Evolutionary conservation across 495 filamentous ascomycete genomes (phyloP), one percentile per base, ranked within the genome.

Genomic region (Hypoxylon lienhwacheense): DNA sequence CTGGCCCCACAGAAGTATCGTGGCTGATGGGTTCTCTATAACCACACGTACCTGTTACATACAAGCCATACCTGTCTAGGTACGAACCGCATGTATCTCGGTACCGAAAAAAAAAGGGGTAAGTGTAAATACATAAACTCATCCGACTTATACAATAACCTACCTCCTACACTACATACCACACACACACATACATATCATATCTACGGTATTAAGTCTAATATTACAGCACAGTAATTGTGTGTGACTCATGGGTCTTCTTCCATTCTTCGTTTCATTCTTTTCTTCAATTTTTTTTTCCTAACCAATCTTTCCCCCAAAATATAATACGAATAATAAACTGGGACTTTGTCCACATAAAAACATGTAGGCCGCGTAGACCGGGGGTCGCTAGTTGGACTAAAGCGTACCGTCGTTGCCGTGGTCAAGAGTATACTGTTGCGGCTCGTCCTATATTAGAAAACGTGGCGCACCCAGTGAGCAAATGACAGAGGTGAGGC

Each of bases 51-150:
- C 20, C 16, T 14, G 15, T 36, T 36, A 36, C 15, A 17, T 17
- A 5, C 33, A n/a, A 24, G 25, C 14, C 15, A n/a, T 15, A 24
- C 40, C 25, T 32, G 14, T 31, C 8, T 26, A 34, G 12, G 6
- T 36, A 45, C 41, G 35, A 31, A 48, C 7, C 34, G 29, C 17
- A 35, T 47, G n/a, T n/a, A n/a, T n/a, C n/a, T n/a, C n/a, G n/a
- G n/a, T n/a, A n/a, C n/a, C n/a, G n/a, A n/a, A n/a, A n/a, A 15
- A 34, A 53, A 40, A 39, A 50, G 56, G 56, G 56, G 56, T 60
- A 47, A 26, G 34, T 24, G 51, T 55, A 59, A 37, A 26, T 26
- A 26, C 24, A 41, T 2, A 2, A 8, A n/a, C n/a, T n/a, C n/a
- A n/a, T n/a, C n/a, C n/a, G n/a, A n/a, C n/a, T n/a, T n/a, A n/a